Evolutionary conservation across 768 basidiomycete species (phyloP), one percentile per base, ranked within the genome.

Genomic region (Trametes elegans): DNA sequence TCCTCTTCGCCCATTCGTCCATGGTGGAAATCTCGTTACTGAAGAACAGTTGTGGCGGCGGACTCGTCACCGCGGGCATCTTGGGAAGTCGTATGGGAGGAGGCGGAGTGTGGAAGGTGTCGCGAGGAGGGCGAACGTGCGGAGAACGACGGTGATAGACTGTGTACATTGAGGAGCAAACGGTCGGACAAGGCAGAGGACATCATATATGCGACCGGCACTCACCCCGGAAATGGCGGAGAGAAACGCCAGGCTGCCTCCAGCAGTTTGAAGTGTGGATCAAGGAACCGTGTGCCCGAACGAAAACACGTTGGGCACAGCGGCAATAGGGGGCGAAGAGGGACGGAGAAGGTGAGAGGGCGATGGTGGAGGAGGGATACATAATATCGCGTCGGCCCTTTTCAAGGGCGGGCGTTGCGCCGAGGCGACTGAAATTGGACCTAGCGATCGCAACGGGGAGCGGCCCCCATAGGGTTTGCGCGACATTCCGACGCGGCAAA

Each of bases 1-100:
- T 90, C 55, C 89, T 82, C 51, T 73, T 76, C 0, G 90, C 87
- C 90, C 90, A 93, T 55, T 79, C 84, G 71, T 90, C 87, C 85
- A 93, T 88, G 68, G 86, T 84, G 53, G 77, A 76, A 68, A 92
- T 87, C 65, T 89, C 84, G 69, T 83, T 84, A 60, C 87, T 89
- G 68, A 91, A 92, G 57, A 86, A 78, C 69, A 91, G 81, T 65
- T 88, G 76, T 35, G 78, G 81, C 38, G 70, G 66, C 29, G 68
- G 61, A 46, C 64, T 66, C 24, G 51, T 38, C 34, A 53, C 51
- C 18, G 51, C 51, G 38, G 62, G 49, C 68, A 68, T 70, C 38
- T 58, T 43, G 58, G 60, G 58, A 32, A n/a, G 40, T 53, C 51
- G 59, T 36, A 32, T 58, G 29, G 43, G 52, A 54, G 58, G 51